phyloP scores from a whole-genome alignment of 1,139 yeast genomes.

The Lodderomyces margitis region DNA sequence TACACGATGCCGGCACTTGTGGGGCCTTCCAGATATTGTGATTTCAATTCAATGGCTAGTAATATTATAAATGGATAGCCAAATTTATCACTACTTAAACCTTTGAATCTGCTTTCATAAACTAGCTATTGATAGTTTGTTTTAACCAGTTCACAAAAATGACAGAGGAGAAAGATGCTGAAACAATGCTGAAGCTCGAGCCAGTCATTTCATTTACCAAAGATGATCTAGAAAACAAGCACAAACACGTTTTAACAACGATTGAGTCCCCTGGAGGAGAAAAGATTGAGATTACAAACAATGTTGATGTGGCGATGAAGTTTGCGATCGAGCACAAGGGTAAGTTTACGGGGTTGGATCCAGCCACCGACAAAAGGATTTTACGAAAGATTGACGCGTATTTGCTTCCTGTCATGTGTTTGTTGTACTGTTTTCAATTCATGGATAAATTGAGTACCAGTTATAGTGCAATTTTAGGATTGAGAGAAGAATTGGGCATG shows the following conservation, averaged over 20 bases:
- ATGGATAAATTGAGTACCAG: conserved; percentile 66
- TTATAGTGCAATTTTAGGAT: conserved; percentile 61
- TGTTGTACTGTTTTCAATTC: conserved; percentile 56
- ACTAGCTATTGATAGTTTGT: too few relatives aligned
- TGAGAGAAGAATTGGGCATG: conserved; percentile 48
- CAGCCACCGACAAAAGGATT: conserved; percentile 17
- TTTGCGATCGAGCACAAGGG: conserved; percentile 21
- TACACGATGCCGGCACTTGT: too few relatives aligned
- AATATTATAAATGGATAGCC: too few relatives aligned
- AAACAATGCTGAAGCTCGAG: not conserved
- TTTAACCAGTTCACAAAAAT: too few relatives aligned
- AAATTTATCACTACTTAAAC: too few relatives aligned
- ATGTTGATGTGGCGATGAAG: conserved; percentile 36
- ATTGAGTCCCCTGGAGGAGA: conserved; percentile 28
- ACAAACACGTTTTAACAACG: conserved; percentile 23
- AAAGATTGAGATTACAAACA: conserved; percentile 27
- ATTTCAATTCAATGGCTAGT: too few relatives aligned
- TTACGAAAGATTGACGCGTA: conserved; percentile 53
- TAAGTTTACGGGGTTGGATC: conserved; percentile 18
- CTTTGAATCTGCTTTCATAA: too few relatives aligned
- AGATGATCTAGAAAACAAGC: conserved; percentile 9
- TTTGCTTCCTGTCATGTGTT: conserved; percentile 54
- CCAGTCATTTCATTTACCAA: conserved; percentile 11
- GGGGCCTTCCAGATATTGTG: too few relatives aligned
- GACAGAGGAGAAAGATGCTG: not conserved